Evolutionary conservation across 2,329 filamentous ascomycete species (phyloP).

Genomic region (Fusarium ambrosium): DNA sequence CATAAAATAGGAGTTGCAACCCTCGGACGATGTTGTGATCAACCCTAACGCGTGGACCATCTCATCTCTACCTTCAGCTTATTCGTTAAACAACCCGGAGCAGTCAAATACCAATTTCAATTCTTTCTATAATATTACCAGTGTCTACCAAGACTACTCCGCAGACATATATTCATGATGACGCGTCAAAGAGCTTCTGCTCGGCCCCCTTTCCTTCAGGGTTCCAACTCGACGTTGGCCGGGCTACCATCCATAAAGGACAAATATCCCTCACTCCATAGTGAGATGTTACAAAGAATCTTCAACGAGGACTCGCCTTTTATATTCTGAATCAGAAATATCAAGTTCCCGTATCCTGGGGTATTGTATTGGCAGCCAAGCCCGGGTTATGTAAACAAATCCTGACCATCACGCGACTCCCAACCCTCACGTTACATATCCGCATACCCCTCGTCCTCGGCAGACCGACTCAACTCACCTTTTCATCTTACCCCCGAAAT

Average conservation of each 20-base stretch:
- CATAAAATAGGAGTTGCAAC: background rate
- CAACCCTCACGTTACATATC: background rate
- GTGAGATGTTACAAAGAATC: fast-evolving
- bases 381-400: background rate
- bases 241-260: background rate
- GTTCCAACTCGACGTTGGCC: background rate
- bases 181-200: background rate
- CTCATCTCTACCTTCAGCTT: background rate
- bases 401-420: background rate
- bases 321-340: background rate
- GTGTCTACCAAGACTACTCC: background rate
- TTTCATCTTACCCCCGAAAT: background rate
- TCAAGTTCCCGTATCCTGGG: background rate
- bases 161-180: fast-evolving
- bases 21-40: background rate
- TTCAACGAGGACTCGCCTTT: background rate
- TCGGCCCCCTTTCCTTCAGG: background rate
- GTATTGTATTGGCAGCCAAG: background rate
- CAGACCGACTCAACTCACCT: background rate
- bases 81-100: background rate
- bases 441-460: background rate
- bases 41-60: background rate
- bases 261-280: background rate
- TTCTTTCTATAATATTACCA: background rate
- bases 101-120: background rate